A percentile compares a stretch with the other conserved stretches of the same genome.
phyloP scores from a whole-genome alignment of 129 eudicot genomes.

The Flaveria trinervia region DNA sequence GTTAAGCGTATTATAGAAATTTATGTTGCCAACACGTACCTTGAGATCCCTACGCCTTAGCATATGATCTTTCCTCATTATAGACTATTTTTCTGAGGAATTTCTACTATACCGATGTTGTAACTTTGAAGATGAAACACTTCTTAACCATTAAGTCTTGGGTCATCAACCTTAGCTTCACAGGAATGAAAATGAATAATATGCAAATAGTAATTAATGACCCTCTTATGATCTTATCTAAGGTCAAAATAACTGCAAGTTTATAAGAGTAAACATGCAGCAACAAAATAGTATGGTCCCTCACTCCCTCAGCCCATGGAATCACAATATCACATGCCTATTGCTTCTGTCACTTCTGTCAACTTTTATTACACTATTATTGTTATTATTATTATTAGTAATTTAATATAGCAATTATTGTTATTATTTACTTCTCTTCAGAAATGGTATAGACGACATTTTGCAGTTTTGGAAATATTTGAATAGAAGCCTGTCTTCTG shows the following conservation, averaged over 20 bases:
- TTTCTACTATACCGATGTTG: neutral
- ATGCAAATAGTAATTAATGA: constrained; percentile 23
- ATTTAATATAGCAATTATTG: no score
- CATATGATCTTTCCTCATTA: no score
- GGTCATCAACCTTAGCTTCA: constrained; percentile 18
- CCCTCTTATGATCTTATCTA: constrained; percentile 6
- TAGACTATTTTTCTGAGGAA: no score
- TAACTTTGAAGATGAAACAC: constrained; percentile 4
- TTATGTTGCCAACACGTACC: neutral
- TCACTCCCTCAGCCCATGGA: constrained; percentile 36
- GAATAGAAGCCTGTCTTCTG: constrained; percentile 46
- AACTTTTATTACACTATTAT: constrained; percentile 27
- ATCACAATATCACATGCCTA: constrained; percentile 53
- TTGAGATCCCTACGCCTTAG: constrained; percentile 6
- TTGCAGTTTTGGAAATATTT: constrained; percentile 31
- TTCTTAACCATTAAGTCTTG: neutral
- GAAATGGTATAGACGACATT: constrained; percentile 29
- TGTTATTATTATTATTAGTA: constrained; percentile 1
- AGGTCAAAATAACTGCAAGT: constrained; percentile 24
- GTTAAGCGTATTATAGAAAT: neutral
- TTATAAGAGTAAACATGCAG: constrained; percentile 42
- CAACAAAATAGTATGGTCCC: constrained; percentile 42
- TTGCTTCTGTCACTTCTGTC: constrained; percentile 47
- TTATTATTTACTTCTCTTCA: constrained; percentile 30
- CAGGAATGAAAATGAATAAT: constrained; percentile 17